Percentiles rank a stretch among this genome's conserved stretches.
phyloP scores from a whole-genome alignment of 2,329 filamentous ascomycete species.

The Dothistroma septosporum region DNA sequence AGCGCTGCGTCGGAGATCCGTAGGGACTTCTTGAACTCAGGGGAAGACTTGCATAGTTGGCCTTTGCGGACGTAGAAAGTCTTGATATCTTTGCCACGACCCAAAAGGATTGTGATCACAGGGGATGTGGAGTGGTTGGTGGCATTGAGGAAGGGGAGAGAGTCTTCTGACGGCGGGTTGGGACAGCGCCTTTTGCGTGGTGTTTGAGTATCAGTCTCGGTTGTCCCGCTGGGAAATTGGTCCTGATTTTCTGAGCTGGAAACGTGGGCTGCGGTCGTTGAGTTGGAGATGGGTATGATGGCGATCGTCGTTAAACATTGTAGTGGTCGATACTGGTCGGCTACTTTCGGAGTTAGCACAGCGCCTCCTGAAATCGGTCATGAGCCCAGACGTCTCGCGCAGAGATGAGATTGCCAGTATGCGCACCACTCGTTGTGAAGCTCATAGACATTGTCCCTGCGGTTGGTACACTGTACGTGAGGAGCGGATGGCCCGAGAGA shows the following conservation, averaged over 20 bases:
- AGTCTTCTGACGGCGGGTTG: background rate
- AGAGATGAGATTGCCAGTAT: background rate
- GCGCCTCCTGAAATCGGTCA: background rate
- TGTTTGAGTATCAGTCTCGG: background rate
- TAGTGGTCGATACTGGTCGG: background rate
- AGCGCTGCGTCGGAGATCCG: background rate
- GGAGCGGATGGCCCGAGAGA: background rate
- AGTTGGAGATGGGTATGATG: background rate
- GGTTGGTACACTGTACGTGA: background rate
- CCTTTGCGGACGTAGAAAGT: background rate
- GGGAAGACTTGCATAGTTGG: background rate
- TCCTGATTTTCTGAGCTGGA: background rate
- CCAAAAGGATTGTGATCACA: background rate
- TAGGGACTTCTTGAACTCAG: background rate
- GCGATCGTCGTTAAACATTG: background rate
- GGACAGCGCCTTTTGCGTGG: background rate
- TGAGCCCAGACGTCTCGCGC: background rate
- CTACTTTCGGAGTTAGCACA: background rate
- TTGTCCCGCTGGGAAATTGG: background rate
- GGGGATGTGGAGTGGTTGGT: background rate
- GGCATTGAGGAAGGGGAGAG: no score
- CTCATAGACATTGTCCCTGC: background rate
- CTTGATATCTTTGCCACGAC: background rate
- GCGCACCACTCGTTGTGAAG: background rate
- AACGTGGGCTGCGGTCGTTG: background rate